Evolutionary conservation across 306 rosid genomes (phyloP).

Genomic region (Vigna radiata): DNA sequence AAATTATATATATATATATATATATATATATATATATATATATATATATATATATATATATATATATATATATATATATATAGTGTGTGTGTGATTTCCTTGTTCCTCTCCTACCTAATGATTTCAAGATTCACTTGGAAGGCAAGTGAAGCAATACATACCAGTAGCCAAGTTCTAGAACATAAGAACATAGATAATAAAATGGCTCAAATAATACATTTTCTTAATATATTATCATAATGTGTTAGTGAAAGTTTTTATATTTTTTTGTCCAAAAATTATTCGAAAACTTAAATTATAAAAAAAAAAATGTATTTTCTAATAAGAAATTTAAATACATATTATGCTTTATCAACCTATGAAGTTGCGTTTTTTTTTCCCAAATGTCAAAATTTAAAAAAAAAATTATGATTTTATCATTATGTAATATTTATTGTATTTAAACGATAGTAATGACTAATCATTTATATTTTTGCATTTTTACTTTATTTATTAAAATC

Average conservation of each 20-base stretch:
- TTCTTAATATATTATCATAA: not conserved
- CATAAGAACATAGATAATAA: not conserved
- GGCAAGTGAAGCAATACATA: constrained; percentile 39
- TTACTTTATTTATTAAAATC: not conserved
- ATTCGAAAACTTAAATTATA: not conserved
- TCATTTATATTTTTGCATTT: not conserved
- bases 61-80: too few species aligned
- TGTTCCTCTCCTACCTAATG: constrained; percentile 29
- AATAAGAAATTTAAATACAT: not conserved
- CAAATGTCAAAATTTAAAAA: not conserved
- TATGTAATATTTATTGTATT: not conserved
- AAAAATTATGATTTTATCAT: not conserved
- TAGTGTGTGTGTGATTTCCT: too few species aligned
- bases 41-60: too few species aligned
- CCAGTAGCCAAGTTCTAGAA: not conserved
- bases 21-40: too few species aligned
- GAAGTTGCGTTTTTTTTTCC: not conserved
- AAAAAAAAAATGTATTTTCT: not conserved
- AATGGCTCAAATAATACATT: not conserved
- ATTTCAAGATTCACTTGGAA: constrained; percentile 45
- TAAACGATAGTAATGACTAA: too few species aligned
- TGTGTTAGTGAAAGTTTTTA: not conserved
- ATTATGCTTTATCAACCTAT: not conserved
- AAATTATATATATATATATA: not conserved
- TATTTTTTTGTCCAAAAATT: not conserved